Evolutionary conservation across 345 rosid genomes (phyloP).

Genomic region (Eucalyptus shirleyi): DNA sequence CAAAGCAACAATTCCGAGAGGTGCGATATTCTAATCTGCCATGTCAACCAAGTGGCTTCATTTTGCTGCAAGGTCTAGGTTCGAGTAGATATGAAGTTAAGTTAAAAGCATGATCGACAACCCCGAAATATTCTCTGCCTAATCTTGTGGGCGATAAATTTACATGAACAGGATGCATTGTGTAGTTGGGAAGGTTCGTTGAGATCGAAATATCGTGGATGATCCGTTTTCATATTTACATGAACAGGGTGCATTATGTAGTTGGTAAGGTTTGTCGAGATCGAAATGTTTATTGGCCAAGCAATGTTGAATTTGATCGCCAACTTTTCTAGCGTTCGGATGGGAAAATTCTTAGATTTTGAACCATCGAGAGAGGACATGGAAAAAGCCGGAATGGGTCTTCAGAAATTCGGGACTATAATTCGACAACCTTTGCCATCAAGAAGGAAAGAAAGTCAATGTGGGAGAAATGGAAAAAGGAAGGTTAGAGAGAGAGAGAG

Average conservation of each 20-base stretch:
- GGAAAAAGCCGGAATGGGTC: not conserved
- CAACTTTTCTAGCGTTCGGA: not conserved
- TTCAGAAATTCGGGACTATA: not conserved
- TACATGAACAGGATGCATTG: accelerated
- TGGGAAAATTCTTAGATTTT: not conserved
- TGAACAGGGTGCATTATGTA: not conserved
- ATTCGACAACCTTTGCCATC: not conserved
- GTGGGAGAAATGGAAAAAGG: not conserved
- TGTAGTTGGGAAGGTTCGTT: not conserved
- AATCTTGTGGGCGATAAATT: not conserved
- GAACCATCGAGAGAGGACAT: not conserved
- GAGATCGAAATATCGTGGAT: accelerated
- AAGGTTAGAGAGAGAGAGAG: not conserved
- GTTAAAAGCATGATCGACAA: no score
- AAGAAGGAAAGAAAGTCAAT: not conserved
- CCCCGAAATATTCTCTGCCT: no score
- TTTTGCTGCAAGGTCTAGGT: not conserved
- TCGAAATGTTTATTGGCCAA: not conserved
- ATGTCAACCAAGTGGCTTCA: not conserved
- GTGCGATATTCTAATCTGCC: not conserved
- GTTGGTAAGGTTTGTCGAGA: not conserved
- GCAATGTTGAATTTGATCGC: not conserved
- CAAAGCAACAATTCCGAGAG: not conserved
- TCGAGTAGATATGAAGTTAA: not conserved
- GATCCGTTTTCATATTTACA: accelerated